Evolutionary conservation across 1,139 yeast species (phyloP), one percentile per base, ranked within the genome.

Genomic region (Eremothecium sinecaudum): DNA sequence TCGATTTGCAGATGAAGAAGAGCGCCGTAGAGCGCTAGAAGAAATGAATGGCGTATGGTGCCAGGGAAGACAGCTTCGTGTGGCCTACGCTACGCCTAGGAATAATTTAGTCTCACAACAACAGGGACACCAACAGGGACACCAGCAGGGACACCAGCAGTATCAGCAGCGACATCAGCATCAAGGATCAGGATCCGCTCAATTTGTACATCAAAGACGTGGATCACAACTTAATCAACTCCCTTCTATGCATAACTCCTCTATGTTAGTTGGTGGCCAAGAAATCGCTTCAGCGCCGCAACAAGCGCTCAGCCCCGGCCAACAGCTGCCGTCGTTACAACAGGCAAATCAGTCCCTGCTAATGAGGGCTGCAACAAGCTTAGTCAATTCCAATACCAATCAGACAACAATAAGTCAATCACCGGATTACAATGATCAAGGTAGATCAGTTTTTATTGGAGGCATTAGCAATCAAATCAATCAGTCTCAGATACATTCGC

Each of bases 31-130:
- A 31, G 94, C 96, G 0, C 62, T 83, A 26, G 61, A 66, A 18
- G 93, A 82, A 51, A 82, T 83, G 94, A 84, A 81, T 54, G 94
- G 94, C 3, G 67, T 69, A 18, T 66, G 75, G 55, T 62, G 83
- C 28, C 84, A 82, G 33, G 79, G 81, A 10, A 68, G 90, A 42
- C 77, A 86, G 18, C 74, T 87, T 41, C 66, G 92, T 45, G 86
- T 86, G 28, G 79, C 83, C 4, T 66, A 77, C 24, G 84, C 84
- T 12, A 74, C 80, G 16, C 82, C 83, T 38, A 74, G 78, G 49
- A 71, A 69, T 31, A 49, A 44, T 33, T 43, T 42, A 31, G 36
- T 41, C 33, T 36, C 31, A 24, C 42, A 41, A 18, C 40, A 32
- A 18, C 48, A 46, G 31, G 38, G 40, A 17, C 47, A 33, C 28